Conservation (phyloP, 495 filamentous ascomycete genomes). For the Articulospora tetracladia region DNA sequence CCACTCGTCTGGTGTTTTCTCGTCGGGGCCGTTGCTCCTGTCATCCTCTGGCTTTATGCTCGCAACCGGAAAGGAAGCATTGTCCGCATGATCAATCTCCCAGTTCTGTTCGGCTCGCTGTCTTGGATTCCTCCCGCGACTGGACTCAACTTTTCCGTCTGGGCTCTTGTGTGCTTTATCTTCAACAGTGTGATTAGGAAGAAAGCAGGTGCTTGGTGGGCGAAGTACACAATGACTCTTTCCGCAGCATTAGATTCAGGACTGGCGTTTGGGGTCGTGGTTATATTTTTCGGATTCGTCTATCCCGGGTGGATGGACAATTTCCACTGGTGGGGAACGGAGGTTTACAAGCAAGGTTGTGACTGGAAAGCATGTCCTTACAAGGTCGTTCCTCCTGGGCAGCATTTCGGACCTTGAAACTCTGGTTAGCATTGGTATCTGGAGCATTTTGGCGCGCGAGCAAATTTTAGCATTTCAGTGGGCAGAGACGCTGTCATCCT, state of each 20-base stretch:
- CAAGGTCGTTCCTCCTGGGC: constrained; percentile 44
- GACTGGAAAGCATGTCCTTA: constrained; percentile 65
- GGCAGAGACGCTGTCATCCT: no score
- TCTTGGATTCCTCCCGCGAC: constrained; percentile 84
- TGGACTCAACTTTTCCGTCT: constrained; percentile 78
- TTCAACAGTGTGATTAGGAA: constrained; percentile 75
- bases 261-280: constrained; percentile 70
- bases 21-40: constrained; percentile 64
- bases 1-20: constrained; percentile 73
- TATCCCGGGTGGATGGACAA: constrained; percentile 63
- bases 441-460: background rate
- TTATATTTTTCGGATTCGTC: constrained; percentile 79
- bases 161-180: constrained; percentile 75
- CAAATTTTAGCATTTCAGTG: background rate
- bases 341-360: constrained; percentile 62
- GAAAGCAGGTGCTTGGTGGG: constrained; percentile 71
- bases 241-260: constrained; percentile 80
- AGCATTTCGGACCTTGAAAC: constrained; percentile 47
- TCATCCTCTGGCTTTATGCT: constrained; percentile 62
- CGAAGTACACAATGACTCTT: constrained; percentile 85
- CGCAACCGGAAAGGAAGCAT: constrained; percentile 41
- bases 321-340: constrained; percentile 75
- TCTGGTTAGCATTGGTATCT: background rate
- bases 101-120: constrained; percentile 68
- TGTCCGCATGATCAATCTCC: constrained; percentile 64